Evolutionary conservation across 371 early-diverging fungal genomes (phyloP).

Genomic region (Rhizopus sp.): DNA sequence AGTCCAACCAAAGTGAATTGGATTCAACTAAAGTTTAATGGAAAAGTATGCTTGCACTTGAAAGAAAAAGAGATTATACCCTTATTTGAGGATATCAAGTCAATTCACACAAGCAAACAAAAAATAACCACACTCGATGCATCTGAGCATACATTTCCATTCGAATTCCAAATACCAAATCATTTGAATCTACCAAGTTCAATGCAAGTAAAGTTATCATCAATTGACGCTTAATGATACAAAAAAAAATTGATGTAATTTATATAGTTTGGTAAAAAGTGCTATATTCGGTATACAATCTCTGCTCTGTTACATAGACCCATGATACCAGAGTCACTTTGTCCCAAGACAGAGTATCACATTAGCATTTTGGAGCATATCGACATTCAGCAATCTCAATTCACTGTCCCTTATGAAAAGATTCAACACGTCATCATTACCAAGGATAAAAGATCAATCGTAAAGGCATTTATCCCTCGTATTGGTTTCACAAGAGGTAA

Average conservation of each 20-base stretch:
- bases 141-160: slow-evolving; percentile 41
- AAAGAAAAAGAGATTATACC: slow-evolving; percentile 44
- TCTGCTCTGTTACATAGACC: slow-evolving; percentile 41
- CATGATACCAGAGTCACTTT: slow-evolving; percentile 45
- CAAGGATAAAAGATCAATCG: slow-evolving; percentile 29
- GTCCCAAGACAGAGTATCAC: slow-evolving; percentile 40
- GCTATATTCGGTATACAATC: slow-evolving; percentile 42
- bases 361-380: slow-evolving; percentile 47
- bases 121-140: slow-evolving; percentile 34
- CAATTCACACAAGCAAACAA: slow-evolving; percentile 18
- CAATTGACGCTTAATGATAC: background rate
- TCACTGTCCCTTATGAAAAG: slow-evolving; percentile 34
- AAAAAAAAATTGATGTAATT: background rate
- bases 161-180: slow-evolving; percentile 45
- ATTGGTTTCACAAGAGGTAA: slow-evolving; percentile 53
- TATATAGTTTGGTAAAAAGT: slow-evolving; percentile 31
- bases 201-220: slow-evolving; percentile 39
- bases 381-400: slow-evolving; percentile 33
- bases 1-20: slow-evolving; percentile 46
- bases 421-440: slow-evolving; percentile 22
- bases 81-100: slow-evolving; percentile 37
- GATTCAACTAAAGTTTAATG: slow-evolving; percentile 41
- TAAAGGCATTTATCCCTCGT: slow-evolving; percentile 41
- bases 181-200: slow-evolving; percentile 43
- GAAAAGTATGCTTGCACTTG: slow-evolving; percentile 33